Evolutionary conservation across 306 rosid species (phyloP).

Genomic region (Ziziphus jujuba): DNA sequence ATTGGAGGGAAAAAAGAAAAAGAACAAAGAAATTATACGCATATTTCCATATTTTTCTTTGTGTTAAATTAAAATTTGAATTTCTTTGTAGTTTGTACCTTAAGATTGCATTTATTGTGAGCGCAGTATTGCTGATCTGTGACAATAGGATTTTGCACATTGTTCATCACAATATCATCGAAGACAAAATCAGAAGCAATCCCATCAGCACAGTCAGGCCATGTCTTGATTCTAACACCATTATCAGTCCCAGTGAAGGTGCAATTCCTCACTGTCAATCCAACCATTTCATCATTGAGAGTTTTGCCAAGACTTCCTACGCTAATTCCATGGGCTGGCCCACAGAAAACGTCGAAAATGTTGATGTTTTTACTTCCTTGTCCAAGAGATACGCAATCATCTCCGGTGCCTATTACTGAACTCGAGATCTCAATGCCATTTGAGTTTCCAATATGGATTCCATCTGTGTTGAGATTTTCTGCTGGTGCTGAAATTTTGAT

Average conservation of each 20-base stretch:
- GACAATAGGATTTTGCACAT: constrained; percentile 47
- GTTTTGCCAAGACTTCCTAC: constrained; percentile 5
- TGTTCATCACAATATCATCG: constrained; percentile 37
- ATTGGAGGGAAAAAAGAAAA: background rate
- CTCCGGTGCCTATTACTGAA: too few species aligned
- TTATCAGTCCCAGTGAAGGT: background rate
- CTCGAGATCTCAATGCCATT: too few species aligned
- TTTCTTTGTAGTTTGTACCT: too few species aligned
- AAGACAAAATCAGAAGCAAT: constrained; percentile 15
- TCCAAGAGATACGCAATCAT: too few species aligned
- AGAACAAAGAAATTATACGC: too few species aligned
- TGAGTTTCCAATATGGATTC: too few species aligned
- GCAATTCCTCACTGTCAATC: constrained; percentile 8
- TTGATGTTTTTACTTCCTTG: background rate
- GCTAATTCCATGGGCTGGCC: constrained; percentile 14
- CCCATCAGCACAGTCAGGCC: constrained; percentile 2
- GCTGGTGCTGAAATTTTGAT: too few species aligned
- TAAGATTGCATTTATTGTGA: background rate
- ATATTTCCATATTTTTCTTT: too few species aligned
- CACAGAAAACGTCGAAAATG: background rate
- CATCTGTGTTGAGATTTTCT: too few species aligned
- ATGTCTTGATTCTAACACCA: constrained; percentile 2
- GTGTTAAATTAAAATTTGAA: too few species aligned
- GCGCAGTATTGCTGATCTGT: constrained; percentile 54
- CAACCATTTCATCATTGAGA: background rate